phyloP scores from a whole-genome alignment of 176 grass and related monocot genomes.

The Ensete ventricosum region DNA sequence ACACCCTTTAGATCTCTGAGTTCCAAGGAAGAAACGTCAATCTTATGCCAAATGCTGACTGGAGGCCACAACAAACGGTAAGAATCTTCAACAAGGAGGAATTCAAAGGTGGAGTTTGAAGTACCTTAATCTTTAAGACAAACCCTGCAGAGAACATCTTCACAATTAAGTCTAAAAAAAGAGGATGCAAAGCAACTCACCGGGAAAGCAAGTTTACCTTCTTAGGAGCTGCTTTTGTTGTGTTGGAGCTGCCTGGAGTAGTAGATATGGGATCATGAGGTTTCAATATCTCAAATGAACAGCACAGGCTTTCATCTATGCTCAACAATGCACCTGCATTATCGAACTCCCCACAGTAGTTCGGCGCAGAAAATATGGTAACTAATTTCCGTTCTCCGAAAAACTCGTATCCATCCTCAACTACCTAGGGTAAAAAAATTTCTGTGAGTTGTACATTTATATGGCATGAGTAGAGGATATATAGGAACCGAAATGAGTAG shows the following conservation, averaged over 20 bases:
- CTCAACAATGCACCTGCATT: slow-evolving; percentile 12
- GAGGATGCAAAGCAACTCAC: not conserved
- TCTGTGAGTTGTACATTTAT: not conserved
- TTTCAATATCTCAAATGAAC: slow-evolving; percentile 17
- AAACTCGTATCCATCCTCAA: slow-evolving; percentile 11
- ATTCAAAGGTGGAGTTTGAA: no score
- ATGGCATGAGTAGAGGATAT: no score
- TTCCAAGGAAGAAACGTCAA: not conserved
- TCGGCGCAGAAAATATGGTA: slow-evolving; percentile 9
- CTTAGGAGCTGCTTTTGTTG: not conserved
- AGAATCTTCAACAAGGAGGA: no score
- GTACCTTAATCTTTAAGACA: no score
- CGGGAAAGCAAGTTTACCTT: not conserved
- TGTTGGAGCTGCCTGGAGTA: not conserved
- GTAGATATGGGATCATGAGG: not conserved
- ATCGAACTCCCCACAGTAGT: slow-evolving; percentile 10
- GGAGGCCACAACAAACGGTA: no score
- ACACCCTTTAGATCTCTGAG: not conserved
- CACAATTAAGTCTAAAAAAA: not conserved
- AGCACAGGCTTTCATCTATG: slow-evolving; percentile 2
- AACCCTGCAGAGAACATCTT: no score
- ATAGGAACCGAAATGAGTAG: not conserved
- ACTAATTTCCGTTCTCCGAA: slow-evolving; percentile 9
- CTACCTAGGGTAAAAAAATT: not conserved
- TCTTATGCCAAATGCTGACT: no score